Conservation (phyloP, 2,329 filamentous ascomycete species). For the Neopestalotiopsis clavispora region DNA sequence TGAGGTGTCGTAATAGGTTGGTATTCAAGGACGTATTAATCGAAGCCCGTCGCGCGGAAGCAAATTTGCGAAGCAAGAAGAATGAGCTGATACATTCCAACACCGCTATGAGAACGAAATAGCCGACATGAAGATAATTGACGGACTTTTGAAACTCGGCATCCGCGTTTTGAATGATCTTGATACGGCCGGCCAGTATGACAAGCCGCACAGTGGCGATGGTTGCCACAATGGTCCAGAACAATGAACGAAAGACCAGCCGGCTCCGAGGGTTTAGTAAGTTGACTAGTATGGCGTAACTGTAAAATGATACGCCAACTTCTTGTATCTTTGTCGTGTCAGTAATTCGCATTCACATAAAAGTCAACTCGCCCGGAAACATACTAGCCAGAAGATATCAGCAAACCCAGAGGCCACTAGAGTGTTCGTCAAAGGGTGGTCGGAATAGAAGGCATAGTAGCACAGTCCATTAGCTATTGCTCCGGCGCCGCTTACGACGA, state of each 20-base stretch:
- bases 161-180: slow-evolving; percentile 32
- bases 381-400: slow-evolving; percentile 47
- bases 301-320: slow-evolving; percentile 50
- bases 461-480: slow-evolving; percentile 49
- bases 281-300: slow-evolving; percentile 56
- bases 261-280: slow-evolving; percentile 48
- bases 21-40: slow-evolving; percentile 33
- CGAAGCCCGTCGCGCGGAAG: slow-evolving; percentile 35
- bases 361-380: neutral
- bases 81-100: slow-evolving; percentile 45
- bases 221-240: slow-evolving; percentile 61
- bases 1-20: slow-evolving; percentile 44
- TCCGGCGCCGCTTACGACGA: slow-evolving; percentile 42
- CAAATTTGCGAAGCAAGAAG: slow-evolving; percentile 45
- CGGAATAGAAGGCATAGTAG: slow-evolving; percentile 46
- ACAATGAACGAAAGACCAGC: slow-evolving; percentile 52
- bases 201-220: slow-evolving; percentile 53
- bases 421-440: slow-evolving; percentile 27
- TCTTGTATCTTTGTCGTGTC: slow-evolving; percentile 42
- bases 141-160: slow-evolving; percentile 35
- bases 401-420: slow-evolving; percentile 43
- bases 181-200: slow-evolving; percentile 38
- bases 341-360: neutral
- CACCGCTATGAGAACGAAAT: slow-evolving; percentile 45
- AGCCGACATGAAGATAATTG: slow-evolving; percentile 45